Evolutionary conservation across 306 rosid genomes (phyloP).

Genomic region (Pterocarpus macrocarpus): DNA sequence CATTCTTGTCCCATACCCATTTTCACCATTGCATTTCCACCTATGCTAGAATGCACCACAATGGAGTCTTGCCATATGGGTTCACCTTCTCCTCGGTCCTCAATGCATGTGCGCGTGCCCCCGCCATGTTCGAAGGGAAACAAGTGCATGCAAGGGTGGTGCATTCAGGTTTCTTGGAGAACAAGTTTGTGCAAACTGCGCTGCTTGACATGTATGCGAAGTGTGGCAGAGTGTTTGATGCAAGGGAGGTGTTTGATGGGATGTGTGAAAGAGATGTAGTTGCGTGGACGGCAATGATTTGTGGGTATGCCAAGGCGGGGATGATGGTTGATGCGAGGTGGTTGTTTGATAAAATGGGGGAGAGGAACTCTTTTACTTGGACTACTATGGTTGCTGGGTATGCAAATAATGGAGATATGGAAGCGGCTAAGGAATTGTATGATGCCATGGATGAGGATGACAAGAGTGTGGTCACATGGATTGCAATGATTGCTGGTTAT

Average conservation of each 20-base stretch:
- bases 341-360: slow-evolving; percentile 73
- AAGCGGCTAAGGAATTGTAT: slow-evolving; percentile 64
- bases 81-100: slow-evolving; percentile 77
- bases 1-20: slow-evolving; percentile 48
- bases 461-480: slow-evolving; percentile 52
- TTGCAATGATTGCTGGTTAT: slow-evolving; percentile 83
- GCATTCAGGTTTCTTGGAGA: slow-evolving; percentile 61
- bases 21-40: slow-evolving; percentile 55
- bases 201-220: slow-evolving; percentile 76
- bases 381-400: slow-evolving; percentile 83
- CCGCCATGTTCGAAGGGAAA: slow-evolving; percentile 57
- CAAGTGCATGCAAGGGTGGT: slow-evolving; percentile 63
- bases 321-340: slow-evolving; percentile 68
- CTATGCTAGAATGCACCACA: slow-evolving; percentile 68
- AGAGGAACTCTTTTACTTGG: slow-evolving; percentile 62
- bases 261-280: slow-evolving; percentile 71
- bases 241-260: slow-evolving; percentile 62
- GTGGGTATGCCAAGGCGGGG: slow-evolving; percentile 69
- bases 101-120: slow-evolving; percentile 68
- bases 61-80: slow-evolving; percentile 59
- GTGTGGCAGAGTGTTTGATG: slow-evolving; percentile 63
- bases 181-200: slow-evolving; percentile 70
- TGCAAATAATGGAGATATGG: slow-evolving; percentile 71
- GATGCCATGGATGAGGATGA: slow-evolving; percentile 63
- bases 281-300: slow-evolving; percentile 80